phyloP scores from a whole-genome alignment of 495 filamentous ascomycete species.

The Penicillium macrosclerotiorum region DNA sequence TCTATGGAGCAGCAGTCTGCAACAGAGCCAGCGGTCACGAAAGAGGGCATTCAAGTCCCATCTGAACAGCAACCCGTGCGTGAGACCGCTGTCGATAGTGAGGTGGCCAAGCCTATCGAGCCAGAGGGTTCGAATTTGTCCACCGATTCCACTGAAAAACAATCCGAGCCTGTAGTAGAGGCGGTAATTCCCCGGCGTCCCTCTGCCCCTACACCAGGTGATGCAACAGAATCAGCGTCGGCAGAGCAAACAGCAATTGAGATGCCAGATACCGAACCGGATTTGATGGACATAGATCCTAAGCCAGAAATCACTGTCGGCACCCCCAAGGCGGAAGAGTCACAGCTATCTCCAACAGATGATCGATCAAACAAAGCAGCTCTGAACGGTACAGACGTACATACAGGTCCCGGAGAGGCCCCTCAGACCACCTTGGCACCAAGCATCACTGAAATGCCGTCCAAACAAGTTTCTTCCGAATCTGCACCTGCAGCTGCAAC shows the following conservation, averaged over 20 bases:
- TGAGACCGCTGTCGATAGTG: neutral
- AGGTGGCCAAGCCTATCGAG: neutral
- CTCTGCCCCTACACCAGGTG: neutral
- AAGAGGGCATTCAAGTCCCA: neutral
- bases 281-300: conserved; percentile 16
- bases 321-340: neutral
- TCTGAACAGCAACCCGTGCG: neutral
- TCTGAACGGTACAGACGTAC: conserved; percentile 9
- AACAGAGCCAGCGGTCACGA: neutral
- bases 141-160: neutral
- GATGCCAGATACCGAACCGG: conserved; percentile 1
- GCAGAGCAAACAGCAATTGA: neutral
- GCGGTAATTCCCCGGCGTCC: neutral
- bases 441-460: neutral
- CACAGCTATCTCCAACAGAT: conserved; percentile 1
- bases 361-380: neutral
- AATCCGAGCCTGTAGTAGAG: conserved; percentile 11
- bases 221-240: neutral
- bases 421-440: conserved; percentile 5
- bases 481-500: conserved; percentile 3
- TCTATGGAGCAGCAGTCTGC: neutral
- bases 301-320: conserved; percentile 6
- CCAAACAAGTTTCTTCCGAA: conserved; percentile 4
- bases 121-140: neutral
- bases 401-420: conserved; percentile 5